A percentile compares a stretch with the other conserved stretches of the same genome.
These are phyloP conservation scores for Hypoxylon cercidicola DNA, from an alignment of 495 filamentous ascomycete species.

Conservation along the genomic window DNA sequence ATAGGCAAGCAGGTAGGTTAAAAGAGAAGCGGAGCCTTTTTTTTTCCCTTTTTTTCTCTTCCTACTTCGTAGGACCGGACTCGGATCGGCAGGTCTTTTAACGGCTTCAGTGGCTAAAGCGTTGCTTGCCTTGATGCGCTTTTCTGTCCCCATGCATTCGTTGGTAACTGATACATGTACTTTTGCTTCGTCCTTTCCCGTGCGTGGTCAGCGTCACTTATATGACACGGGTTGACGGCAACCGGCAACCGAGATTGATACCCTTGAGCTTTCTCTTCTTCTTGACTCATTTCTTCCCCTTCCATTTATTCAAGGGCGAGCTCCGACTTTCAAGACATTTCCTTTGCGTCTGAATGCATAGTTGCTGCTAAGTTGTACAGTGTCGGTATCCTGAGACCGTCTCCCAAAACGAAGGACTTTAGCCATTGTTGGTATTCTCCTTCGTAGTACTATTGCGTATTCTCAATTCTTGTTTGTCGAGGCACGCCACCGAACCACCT, in stretches of 20 bases:
- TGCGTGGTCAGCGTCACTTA: slow-evolving; percentile 13
- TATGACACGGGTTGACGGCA: slow-evolving; percentile 25
- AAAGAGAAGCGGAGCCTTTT: not conserved
- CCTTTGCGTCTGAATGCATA: not conserved
- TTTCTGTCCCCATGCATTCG: not conserved
- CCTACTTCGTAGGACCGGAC: not conserved
- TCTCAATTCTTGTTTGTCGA: not conserved
- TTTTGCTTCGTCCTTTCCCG: not conserved
- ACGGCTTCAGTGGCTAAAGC: not conserved
- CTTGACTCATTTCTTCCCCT: slow-evolving; percentile 10
- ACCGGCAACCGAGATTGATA: slow-evolving; percentile 31
- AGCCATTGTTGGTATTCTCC: too few relatives aligned
- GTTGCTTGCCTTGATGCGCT: not conserved
- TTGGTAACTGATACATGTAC: not conserved
- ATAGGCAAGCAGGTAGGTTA: not conserved
- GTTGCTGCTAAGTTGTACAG: not conserved
- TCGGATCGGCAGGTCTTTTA: not conserved
- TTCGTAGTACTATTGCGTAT: too few relatives aligned
- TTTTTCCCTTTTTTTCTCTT: not conserved
- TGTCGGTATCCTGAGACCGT: not conserved
- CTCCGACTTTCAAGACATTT: not conserved
- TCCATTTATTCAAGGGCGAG: not conserved
- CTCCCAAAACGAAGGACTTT: not conserved
- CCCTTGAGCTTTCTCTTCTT: slow-evolving; percentile 1
- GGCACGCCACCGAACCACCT: not conserved